Base-by-base conservation (phyloP, 2,329 filamentous ascomycete species). In the Fonsecaea nubica region DNA sequence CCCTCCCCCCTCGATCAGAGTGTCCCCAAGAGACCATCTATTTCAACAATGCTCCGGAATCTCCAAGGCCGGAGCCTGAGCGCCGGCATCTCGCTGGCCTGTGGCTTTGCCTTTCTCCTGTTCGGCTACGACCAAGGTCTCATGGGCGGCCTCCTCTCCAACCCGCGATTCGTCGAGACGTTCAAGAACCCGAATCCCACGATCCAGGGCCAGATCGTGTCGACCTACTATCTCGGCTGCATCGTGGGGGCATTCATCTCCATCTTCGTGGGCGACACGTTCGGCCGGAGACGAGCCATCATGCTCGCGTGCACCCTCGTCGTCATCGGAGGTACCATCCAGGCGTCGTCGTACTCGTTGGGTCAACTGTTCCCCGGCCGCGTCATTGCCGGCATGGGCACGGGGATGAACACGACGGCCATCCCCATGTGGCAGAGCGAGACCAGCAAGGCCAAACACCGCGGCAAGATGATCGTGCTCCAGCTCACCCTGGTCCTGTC, bases 191-290 rank as follows among this genome's bases (percentile, higher is more conserved):
- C 75, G 4, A 75, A 81, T 60, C 73, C 79, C 9, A 81, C 76
- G n/a, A 81, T 82, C 75, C 81, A 82, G 73, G 83, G 82, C 59
- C 82, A 81, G 63, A 81, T 85, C 18, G 83, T 81, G 1, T 78
- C 83, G 15, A 84, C 83, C 68, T 86, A 85, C 72, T 82, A 85
- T 65, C 76, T 85, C 40, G 84, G 83, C 7, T 70, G 68, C 38
- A 57, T 63, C 35, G n/a, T 71, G 18, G 69, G 69, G n/a, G 61
- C 64, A 9, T 53, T 67, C 25, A 33, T 48, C 15, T 63, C 64
- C 38, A 63, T 69, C 56, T 59, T 62, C 18, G 50, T 53, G 40
- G 82, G 82, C 9, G 82, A 84, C 68, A 75, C 71, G 30, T 71
- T 84, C 10, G 83, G 83, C 21, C 77, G 83, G 8, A 66, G 76